Conservation (phyloP, 768 basidiomycete species). For the Tephrocybe sp. region DNA sequence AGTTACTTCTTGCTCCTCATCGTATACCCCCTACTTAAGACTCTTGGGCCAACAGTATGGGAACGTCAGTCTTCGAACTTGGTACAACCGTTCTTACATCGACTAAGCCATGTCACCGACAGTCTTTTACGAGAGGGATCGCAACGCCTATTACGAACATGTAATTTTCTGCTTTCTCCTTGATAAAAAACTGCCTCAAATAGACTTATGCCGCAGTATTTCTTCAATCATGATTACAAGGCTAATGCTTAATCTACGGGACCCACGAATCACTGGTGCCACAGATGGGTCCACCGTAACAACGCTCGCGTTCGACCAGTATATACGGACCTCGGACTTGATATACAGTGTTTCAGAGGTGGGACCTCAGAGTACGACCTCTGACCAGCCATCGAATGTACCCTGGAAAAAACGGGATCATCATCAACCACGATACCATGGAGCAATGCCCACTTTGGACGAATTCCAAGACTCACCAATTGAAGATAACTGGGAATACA, state of each 20-base stretch:
- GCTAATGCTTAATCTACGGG: slow-evolving; percentile 41
- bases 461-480: not conserved
- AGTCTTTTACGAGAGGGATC: slow-evolving; percentile 32
- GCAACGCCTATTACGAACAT: slow-evolving; percentile 35
- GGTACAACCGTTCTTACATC: too few species aligned
- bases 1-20: not conserved
- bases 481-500: not conserved
- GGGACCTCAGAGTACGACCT: not conserved
- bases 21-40: too few species aligned
- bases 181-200: too few species aligned
- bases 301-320: not conserved
- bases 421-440: not conserved
- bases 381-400: not conserved
- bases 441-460: not conserved
- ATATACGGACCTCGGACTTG: not conserved
- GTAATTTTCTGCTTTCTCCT: slow-evolving; percentile 22
- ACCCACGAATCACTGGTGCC: slow-evolving; percentile 20
- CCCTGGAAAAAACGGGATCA: not conserved
- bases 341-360: not conserved
- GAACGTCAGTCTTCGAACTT: too few species aligned
- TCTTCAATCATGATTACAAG: slow-evolving; percentile 40
- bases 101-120: too few species aligned
- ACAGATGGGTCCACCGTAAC: slow-evolving; percentile 1
- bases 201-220: too few species aligned
- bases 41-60: slow-evolving; percentile 30